Conservation (phyloP, 257 asterid species). For the Buddleja alternifolia region DNA sequence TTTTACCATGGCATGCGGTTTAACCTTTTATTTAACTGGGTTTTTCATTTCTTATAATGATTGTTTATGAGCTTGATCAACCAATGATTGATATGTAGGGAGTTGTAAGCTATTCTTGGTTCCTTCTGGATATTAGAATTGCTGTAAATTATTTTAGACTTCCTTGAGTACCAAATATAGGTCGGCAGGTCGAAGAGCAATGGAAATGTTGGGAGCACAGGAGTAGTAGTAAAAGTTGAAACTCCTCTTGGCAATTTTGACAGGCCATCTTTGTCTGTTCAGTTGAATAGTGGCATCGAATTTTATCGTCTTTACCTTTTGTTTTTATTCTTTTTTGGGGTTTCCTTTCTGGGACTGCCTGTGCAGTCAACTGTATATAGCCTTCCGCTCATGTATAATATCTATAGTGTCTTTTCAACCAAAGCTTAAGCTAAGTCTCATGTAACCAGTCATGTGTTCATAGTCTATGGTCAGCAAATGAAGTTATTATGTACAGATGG, state of each 20-base stretch:
- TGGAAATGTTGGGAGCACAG: constrained; percentile 85
- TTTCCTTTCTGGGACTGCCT: background rate
- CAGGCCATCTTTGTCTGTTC: constrained; percentile 79
- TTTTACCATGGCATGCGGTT: constrained; percentile 1
- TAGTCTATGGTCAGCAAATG: background rate
- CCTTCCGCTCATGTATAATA: too few relatives aligned
- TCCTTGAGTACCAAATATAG: constrained; percentile 35
- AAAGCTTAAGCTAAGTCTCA: constrained; percentile 17
- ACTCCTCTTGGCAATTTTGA: constrained; percentile 73
- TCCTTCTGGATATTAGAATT: too few relatives aligned
- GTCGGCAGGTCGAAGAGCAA: constrained; percentile 97
- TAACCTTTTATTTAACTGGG: background rate
- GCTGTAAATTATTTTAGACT: background rate
- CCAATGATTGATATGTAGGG: too few relatives aligned
- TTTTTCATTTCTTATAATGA: background rate
- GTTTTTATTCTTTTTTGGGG: background rate
- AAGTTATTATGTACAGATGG: constrained; percentile 9
- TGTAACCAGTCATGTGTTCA: constrained; percentile 21
- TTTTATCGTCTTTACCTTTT: constrained; percentile 35
- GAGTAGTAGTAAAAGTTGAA: constrained; percentile 79
- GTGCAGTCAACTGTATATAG: too few relatives aligned
- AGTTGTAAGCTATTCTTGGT: too few relatives aligned
- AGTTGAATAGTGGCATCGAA: constrained; percentile 88
- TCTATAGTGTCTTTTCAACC: constrained; percentile 12
- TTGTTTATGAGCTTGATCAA: too few relatives aligned